Conservation (phyloP, 345 rosid genomes). For the Dipteronia sinensis region DNA sequence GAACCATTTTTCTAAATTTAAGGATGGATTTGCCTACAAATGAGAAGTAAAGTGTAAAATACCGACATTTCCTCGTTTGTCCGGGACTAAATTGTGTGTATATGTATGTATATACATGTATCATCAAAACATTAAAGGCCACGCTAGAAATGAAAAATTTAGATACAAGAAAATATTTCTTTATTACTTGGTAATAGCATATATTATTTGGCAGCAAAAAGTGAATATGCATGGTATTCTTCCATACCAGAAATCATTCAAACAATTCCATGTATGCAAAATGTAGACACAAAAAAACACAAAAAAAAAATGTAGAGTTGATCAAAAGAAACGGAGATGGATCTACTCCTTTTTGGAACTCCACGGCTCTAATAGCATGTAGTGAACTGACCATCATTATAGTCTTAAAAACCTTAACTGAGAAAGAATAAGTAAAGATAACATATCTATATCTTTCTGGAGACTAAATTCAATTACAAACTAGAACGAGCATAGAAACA, state of each 20-base stretch:
- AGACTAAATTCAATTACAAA: slow-evolving; percentile 9
- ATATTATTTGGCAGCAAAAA: neutral
- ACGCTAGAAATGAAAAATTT: neutral
- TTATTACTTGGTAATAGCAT: neutral
- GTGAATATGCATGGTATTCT: neutral
- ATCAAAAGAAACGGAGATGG: neutral
- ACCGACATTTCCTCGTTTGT: too few species aligned
- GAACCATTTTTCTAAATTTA: too few species aligned
- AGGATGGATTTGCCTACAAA: too few species aligned
- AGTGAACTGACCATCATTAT: neutral
- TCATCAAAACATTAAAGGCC: too few species aligned
- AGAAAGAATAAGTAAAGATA: neutral
- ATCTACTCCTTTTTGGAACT: neutral
- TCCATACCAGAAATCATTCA: neutral
- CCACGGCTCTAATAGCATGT: neutral
- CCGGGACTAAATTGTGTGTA: too few species aligned
- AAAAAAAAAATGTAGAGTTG: neutral
- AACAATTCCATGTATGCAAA: neutral
- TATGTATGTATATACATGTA: too few species aligned
- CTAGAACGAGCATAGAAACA: slow-evolving; percentile 14
- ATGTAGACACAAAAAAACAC: too few species aligned
- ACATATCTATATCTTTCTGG: neutral
- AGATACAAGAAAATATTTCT: neutral
- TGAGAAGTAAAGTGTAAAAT: too few species aligned
- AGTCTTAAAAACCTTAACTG: neutral